Percentiles rank a stretch among this genome's conserved stretches.
Evolutionary conservation across 2,329 filamentous ascomycete genomes (phyloP).

Genomic region (Cladosporium phlei): DNA sequence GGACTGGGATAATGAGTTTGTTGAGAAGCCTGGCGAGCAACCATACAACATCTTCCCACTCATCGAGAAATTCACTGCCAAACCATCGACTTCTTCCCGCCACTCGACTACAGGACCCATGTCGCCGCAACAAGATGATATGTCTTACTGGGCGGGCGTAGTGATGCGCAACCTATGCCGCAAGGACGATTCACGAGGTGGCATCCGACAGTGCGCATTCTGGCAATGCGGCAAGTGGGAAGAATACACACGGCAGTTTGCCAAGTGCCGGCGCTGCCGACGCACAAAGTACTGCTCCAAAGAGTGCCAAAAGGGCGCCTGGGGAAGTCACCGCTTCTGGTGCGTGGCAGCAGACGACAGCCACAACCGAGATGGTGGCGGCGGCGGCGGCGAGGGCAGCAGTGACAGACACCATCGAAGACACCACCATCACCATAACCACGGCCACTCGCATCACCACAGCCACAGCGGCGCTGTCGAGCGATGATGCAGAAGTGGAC

Average conservation of each 20-base stretch:
- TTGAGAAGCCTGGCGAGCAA: constrained; percentile 27
- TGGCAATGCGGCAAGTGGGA: constrained; percentile 99
- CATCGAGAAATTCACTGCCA: constrained; percentile 95
- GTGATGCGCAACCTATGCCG: constrained; percentile 98
- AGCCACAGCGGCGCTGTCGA: constrained; percentile 9
- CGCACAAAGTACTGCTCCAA: constrained; percentile 95
- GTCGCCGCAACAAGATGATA: constrained; percentile 47
- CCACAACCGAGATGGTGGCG: constrained; percentile 19
- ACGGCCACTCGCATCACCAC: constrained; percentile 19
- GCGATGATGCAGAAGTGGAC: neutral
- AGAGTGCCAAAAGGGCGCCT: constrained; percentile 97
- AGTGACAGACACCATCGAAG: constrained; percentile 21
- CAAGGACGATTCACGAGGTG: constrained; percentile 90
- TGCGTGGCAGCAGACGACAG: constrained; percentile 66
- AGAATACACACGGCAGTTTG: constrained; percentile 91
- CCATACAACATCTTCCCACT: constrained; percentile 84
- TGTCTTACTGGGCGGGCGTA: constrained; percentile 99
- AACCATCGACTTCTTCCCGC: constrained; percentile 51
- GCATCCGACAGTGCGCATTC: constrained; percentile 94
- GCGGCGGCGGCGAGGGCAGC: constrained; percentile 12
- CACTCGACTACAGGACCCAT: constrained; percentile 44
- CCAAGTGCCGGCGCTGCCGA: constrained; percentile 92
- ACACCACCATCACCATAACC: constrained; percentile 22
- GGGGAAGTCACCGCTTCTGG: constrained; percentile 98
- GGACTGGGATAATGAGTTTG: constrained; percentile 90